Evolutionary conservation across 164 flowering plant species (phyloP).

Genomic region (Chimonanthus salicifolius): DNA sequence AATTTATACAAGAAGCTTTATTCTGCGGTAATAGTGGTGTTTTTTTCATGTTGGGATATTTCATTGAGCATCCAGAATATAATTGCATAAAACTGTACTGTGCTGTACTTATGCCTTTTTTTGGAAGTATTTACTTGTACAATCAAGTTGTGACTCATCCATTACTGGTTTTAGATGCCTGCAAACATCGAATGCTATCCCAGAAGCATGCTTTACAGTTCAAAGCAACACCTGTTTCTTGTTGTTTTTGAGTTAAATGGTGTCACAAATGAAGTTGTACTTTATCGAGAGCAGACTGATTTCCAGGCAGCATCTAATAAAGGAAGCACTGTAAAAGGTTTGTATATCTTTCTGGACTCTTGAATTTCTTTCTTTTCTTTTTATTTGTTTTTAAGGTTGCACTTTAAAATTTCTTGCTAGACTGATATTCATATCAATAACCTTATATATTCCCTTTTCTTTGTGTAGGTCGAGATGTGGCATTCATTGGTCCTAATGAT

Average conservation of each 20-base stretch:
- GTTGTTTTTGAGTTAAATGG: constrained; percentile 80
- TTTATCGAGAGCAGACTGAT: constrained; percentile 84
- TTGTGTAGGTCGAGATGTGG: constrained; percentile 83
- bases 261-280: constrained; percentile 66
- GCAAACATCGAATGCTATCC: constrained; percentile 68
- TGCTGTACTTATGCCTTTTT: too few relatives aligned
- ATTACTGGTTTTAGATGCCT: constrained; percentile 59
- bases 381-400: neutral
- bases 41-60: neutral
- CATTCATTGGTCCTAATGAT: constrained; percentile 84
- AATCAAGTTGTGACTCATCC: neutral
- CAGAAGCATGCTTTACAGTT: constrained; percentile 62
- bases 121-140: too few relatives aligned
- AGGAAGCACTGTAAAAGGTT: constrained; percentile 80
- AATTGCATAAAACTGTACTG: too few relatives aligned
- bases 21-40: constrained; percentile 41
- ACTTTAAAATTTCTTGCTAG: neutral
- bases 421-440: neutral
- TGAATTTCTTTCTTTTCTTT: too few relatives aligned
- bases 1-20: constrained; percentile 82
- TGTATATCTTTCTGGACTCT: neutral
- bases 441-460: neutral
- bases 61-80: neutral
- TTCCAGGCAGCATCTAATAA: constrained; percentile 56
- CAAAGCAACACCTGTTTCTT: constrained; percentile 81